phyloP scores from a whole-genome alignment of 352 stramenopile species.

The Elongisporangium undulatum region DNA sequence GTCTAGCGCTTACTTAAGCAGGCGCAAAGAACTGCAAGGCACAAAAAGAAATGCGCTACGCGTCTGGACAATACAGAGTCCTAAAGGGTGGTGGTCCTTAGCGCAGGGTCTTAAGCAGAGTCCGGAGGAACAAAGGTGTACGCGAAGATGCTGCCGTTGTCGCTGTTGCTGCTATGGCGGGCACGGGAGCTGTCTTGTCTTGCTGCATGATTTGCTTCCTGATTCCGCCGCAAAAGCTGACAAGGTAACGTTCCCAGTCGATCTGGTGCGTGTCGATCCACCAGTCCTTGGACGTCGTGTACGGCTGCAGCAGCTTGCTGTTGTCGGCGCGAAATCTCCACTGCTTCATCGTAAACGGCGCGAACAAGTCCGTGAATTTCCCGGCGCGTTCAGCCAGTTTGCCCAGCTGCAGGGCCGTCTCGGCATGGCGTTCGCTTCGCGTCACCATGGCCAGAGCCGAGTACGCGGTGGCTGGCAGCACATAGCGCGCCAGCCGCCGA shows the following conservation, averaged over 20 bases:
- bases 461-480: slow-evolving; percentile 75
- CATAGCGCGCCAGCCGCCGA: slow-evolving; percentile 77
- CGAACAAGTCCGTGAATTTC: slow-evolving; percentile 76
- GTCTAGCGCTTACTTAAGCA: neutral
- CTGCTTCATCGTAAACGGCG: slow-evolving; percentile 84
- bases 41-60: no score
- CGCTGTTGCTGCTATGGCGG: no score
- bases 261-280: slow-evolving; percentile 74
- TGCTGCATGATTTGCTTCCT: slow-evolving; percentile 82
- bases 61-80: no score
- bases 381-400: slow-evolving; percentile 72
- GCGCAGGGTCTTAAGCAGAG: no score
- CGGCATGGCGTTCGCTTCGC: slow-evolving; percentile 53
- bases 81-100: no score
- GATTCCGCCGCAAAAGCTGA: slow-evolving; percentile 79
- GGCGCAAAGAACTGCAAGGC: neutral
- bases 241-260: slow-evolving; percentile 82
- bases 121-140: no score
- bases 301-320: slow-evolving; percentile 26
- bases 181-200: slow-evolving; percentile 19
- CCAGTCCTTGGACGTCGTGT: slow-evolving; percentile 26
- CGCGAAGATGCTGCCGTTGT: no score
- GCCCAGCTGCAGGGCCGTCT: slow-evolving; percentile 60
- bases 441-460: slow-evolving; percentile 65
- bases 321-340: slow-evolving; percentile 72